Evolutionary conservation across 176 grass and related monocot species (phyloP).

Genomic region (Oryza meyeriana): DNA sequence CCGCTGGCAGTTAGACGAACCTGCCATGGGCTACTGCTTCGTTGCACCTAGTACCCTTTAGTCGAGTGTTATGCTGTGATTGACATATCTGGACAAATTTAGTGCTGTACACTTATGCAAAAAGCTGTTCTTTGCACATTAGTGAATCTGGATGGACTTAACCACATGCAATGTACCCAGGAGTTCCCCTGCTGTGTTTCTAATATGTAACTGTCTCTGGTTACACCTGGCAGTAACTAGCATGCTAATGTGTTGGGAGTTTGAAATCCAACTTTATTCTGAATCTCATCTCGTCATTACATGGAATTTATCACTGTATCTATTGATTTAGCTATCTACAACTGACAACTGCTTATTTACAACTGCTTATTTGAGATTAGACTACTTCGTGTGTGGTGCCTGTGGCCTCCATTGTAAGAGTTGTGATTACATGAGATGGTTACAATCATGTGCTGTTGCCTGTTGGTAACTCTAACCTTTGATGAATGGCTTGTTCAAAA

Average conservation of each 20-base stretch:
- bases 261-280: neutral
- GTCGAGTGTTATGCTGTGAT: neutral
- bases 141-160: neutral
- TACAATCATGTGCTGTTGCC: neutral
- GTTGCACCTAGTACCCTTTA: neutral
- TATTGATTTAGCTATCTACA: neutral
- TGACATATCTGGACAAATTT: neutral
- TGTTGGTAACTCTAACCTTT: neutral
- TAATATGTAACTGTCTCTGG: neutral
- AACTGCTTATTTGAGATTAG: no score
- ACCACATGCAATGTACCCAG: neutral
- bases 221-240: neutral
- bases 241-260: neutral
- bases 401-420: neutral
- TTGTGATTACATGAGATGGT: neutral
- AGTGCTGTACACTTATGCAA: neutral
- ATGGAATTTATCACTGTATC: neutral
- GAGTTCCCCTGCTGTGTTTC: neutral
- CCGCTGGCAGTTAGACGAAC: conserved; percentile 8
- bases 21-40: neutral
- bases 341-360: neutral
- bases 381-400: neutral
- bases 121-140: neutral
- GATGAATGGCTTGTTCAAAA: neutral
- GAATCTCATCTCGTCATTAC: neutral